Conservation (phyloP, 2,329 filamentous ascomycete species). For the Didymella pinodella region DNA sequence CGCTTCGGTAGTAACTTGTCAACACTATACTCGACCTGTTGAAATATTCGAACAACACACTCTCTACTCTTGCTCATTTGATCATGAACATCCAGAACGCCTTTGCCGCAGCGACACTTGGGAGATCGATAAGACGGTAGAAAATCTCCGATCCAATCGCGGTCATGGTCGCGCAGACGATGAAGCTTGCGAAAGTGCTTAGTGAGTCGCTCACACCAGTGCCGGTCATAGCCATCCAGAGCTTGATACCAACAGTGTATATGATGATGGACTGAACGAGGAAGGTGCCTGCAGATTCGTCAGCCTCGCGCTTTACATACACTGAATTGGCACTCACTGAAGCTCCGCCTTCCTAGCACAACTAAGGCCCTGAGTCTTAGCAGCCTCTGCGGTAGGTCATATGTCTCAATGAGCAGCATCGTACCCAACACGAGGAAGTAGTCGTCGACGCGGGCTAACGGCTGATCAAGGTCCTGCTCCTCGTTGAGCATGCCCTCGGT, state of each 20-base stretch:
- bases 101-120: conserved; percentile 41
- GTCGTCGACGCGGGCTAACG: conserved; percentile 53
- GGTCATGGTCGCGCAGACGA: conserved; percentile 33
- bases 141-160: conserved; percentile 39
- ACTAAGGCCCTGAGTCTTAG: conserved; percentile 49
- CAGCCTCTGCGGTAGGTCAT: conserved; percentile 45
- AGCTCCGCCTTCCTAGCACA: conserved; percentile 53
- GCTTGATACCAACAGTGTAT: conserved; percentile 54
- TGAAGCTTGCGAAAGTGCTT: conserved; percentile 35
- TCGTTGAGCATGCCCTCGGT: conserved; percentile 49
- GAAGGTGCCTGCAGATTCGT: conserved; percentile 49
- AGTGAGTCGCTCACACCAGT: conserved; percentile 21
- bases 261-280: conserved; percentile 53
- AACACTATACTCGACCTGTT: no score
- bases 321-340: conserved; percentile 49
- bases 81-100: conserved; percentile 37
- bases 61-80: conserved; percentile 13
- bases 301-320: conserved; percentile 11
- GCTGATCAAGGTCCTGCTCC: conserved; percentile 44
- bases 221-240: conserved; percentile 52
- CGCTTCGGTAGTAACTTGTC: no score
- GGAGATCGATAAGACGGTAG: conserved; percentile 43
- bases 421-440: conserved; percentile 56
- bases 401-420: conserved; percentile 54
- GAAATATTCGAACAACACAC: no score